Percentiles rank a stretch among this genome's conserved stretches.
Conservation (phyloP, 1,284 basidiomycete species). For the Trametes sp. region DNA sequence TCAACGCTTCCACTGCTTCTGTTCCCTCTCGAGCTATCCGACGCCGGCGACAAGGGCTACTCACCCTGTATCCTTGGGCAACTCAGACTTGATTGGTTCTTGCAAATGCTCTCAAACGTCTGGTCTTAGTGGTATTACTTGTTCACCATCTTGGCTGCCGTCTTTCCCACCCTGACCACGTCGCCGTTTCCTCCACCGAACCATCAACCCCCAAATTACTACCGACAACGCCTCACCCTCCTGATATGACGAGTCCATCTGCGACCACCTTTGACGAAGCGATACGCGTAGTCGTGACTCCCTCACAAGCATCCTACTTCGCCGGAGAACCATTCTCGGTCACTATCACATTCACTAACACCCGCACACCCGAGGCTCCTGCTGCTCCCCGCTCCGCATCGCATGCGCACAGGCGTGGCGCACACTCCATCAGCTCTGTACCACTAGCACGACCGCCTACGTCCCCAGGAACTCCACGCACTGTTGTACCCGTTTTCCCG, state of each 20-base stretch:
- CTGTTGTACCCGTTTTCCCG: slow-evolving; percentile 42
- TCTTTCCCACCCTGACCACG: slow-evolving; percentile 3
- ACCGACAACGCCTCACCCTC: not conserved
- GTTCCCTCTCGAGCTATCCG: slow-evolving; percentile 7
- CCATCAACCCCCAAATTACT: not conserved
- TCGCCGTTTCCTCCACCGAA: not conserved
- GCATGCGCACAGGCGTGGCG: slow-evolving; percentile 65
- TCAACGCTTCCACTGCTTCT: not conserved
- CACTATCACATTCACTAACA: slow-evolving; percentile 89
- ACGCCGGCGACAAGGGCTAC: not conserved
- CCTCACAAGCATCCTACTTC: slow-evolving; percentile 90
- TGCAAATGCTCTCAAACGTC: not conserved
- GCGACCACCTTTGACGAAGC: slow-evolving; percentile 37
- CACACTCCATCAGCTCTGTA: slow-evolving; percentile 79
- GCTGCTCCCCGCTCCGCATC: slow-evolving; percentile 38
- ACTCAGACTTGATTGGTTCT: not conserved
- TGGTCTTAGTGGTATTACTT: not conserved
- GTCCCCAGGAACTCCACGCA: slow-evolving; percentile 71
- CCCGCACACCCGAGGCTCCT: slow-evolving; percentile 51
- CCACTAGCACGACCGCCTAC: slow-evolving; percentile 79
- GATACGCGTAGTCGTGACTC: slow-evolving; percentile 74
- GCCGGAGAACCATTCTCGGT: slow-evolving; percentile 90
- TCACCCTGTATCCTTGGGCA: too few relatives aligned
- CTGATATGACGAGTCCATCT: slow-evolving; percentile 25
- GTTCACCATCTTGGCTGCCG: not conserved